phyloP scores from a whole-genome alignment of 2,329 filamentous ascomycete genomes.

The Nemania serpens region DNA sequence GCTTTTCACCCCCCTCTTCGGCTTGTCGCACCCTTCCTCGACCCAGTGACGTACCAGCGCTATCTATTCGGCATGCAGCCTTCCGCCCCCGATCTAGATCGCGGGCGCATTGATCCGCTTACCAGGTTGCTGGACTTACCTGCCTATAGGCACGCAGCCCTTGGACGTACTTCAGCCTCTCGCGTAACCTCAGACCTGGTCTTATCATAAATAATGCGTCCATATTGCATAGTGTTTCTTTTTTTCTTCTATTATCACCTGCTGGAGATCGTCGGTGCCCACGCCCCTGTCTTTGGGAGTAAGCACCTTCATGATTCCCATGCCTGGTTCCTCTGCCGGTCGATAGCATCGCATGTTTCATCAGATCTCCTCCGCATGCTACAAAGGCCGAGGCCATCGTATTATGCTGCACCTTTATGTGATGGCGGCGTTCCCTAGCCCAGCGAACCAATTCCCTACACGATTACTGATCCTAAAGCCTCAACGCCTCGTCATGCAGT shows the following conservation, averaged over 20 bases:
- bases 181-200: slow-evolving; percentile 28
- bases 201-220: slow-evolving; percentile 28
- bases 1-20: slow-evolving; percentile 25
- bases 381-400: slow-evolving; percentile 16
- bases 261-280: slow-evolving; percentile 7
- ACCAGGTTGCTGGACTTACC: slow-evolving; percentile 24
- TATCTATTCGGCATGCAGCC: slow-evolving; percentile 21
- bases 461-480: slow-evolving; percentile 25
- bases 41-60: slow-evolving; percentile 8
- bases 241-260: slow-evolving; percentile 21
- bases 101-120: slow-evolving; percentile 27
- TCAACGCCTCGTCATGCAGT: slow-evolving; percentile 21
- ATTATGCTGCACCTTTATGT: slow-evolving; percentile 21
- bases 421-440: slow-evolving; percentile 14
- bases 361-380: slow-evolving; percentile 7
- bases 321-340: background rate
- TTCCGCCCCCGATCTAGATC: slow-evolving; percentile 23
- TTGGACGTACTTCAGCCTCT: slow-evolving; percentile 17
- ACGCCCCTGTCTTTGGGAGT: slow-evolving; percentile 4
- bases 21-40: slow-evolving; percentile 20
- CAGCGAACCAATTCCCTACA: slow-evolving; percentile 29
- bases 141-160: slow-evolving; percentile 2
- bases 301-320: slow-evolving; percentile 13
- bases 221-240: slow-evolving; percentile 24
- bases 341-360: slow-evolving; percentile 13